Conservation (phyloP, 768 basidiomycete genomes). For the Podaxis rugospora region DNA sequence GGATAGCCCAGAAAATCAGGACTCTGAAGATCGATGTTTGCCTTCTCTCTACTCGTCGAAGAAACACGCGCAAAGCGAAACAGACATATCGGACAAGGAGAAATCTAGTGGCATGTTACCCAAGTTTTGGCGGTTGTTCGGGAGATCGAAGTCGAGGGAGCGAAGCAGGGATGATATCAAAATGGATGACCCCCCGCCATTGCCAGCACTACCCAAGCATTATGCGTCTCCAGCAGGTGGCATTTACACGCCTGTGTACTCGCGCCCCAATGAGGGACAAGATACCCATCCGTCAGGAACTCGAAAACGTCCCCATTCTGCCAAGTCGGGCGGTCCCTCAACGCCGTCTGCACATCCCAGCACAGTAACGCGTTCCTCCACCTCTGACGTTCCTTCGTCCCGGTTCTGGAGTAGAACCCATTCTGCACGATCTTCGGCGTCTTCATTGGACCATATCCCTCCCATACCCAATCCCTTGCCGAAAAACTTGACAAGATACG, state of each 20-base stretch:
- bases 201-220: slow-evolving; percentile 5
- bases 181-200: slow-evolving; percentile 1
- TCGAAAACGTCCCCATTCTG: not conserved
- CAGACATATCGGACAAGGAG: not conserved
- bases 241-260: slow-evolving; percentile 1
- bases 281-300: not conserved
- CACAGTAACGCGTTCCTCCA: slow-evolving; percentile 54
- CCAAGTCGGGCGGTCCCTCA: not conserved
- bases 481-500: not conserved
- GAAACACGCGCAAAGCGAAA: slow-evolving; percentile 8
- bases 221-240: not conserved
- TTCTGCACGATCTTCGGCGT: slow-evolving; percentile 49
- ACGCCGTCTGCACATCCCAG: slow-evolving; percentile 29
- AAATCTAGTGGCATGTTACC: not conserved
- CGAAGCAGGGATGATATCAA: not conserved
- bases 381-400: slow-evolving; percentile 49
- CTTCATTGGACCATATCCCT: slow-evolving; percentile 45
- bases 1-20: not conserved
- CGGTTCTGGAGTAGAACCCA: slow-evolving; percentile 43
- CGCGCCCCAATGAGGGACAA: not conserved
- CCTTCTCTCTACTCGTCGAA: not conserved
- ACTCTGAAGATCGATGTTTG: not conserved
- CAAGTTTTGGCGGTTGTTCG: slow-evolving; percentile 5
- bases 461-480: slow-evolving; percentile 30
- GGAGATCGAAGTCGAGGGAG: slow-evolving; percentile 4